A percentile compares a stretch with the other conserved stretches of the same genome.
Conservation (phyloP, 2,329 filamentous ascomycete genomes). For the Ophiostoma piceae region DNA sequence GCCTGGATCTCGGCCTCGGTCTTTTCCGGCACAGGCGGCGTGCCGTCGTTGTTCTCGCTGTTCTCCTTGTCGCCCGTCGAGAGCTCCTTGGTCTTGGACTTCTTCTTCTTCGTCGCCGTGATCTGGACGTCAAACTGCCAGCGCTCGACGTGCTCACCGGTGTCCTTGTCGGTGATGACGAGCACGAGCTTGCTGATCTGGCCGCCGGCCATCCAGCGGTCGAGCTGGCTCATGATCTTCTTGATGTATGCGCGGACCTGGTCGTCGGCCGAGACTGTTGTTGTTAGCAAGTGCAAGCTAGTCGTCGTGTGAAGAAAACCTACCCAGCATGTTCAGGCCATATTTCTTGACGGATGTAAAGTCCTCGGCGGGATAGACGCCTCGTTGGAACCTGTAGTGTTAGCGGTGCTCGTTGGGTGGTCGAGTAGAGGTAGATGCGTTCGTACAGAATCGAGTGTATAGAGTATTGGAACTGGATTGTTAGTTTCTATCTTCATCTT, state of each 20-base stretch:
- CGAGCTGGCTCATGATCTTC: conserved; percentile 96
- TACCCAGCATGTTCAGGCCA: conserved; percentile 92
- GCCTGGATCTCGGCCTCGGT: conserved; percentile 90
- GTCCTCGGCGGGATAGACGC: conserved; percentile 87
- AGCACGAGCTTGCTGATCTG: conserved; percentile 97
- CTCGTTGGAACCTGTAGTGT: conserved; percentile 67
- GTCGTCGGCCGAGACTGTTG: conserved; percentile 83
- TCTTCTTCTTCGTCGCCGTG: conserved; percentile 35
- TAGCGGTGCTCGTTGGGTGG: not conserved
- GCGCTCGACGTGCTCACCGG: conserved; percentile 88
- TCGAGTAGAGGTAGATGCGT: not conserved
- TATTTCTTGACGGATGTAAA: conserved; percentile 99
- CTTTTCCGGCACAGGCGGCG: conserved; percentile 55
- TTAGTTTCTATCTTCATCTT: not conserved
- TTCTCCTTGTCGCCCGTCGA: conserved; percentile 30
- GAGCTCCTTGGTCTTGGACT: conserved; percentile 17
- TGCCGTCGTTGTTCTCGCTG: conserved; percentile 37
- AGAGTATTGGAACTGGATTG: conserved; percentile 79
- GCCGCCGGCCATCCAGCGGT: conserved; percentile 94
- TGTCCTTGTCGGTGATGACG: conserved; percentile 95
- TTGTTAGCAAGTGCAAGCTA: too few species aligned
- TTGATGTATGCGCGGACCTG: conserved; percentile 99
- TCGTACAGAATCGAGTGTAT: conserved; percentile 90
- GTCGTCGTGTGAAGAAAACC: not conserved
- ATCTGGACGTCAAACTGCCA: conserved; percentile 82